Conservation (phyloP, 2,329 filamentous ascomycete species). For the Alternaria brassicae region DNA sequence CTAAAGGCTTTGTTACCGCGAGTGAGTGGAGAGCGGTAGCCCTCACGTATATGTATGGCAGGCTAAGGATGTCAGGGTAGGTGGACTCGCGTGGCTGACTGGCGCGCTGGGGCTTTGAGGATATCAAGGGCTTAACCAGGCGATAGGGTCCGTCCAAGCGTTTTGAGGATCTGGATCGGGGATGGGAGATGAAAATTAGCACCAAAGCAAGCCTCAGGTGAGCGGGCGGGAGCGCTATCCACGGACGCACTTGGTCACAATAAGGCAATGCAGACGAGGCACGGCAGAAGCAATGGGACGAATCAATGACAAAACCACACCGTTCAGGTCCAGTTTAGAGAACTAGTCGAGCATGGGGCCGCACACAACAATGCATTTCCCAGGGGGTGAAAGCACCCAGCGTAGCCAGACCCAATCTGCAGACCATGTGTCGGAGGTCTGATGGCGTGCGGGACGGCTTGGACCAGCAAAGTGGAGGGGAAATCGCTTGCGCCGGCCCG, state of each 20-base stretch:
- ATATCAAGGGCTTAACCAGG: slow-evolving; percentile 49
- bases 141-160: slow-evolving; percentile 53
- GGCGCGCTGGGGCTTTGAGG: slow-evolving; percentile 45
- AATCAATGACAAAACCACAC: slow-evolving; percentile 49
- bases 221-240: slow-evolving; percentile 47
- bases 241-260: slow-evolving; percentile 48
- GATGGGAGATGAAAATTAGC: slow-evolving; percentile 44
- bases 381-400: slow-evolving; percentile 42
- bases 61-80: slow-evolving; percentile 50
- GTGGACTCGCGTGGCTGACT: slow-evolving; percentile 53
- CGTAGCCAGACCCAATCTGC: slow-evolving; percentile 44
- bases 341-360: slow-evolving; percentile 43
- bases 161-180: slow-evolving; percentile 52
- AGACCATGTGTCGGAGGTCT: slow-evolving; percentile 45
- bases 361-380: slow-evolving; percentile 44
- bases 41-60: slow-evolving; percentile 54
- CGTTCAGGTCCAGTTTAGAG: slow-evolving; percentile 44
- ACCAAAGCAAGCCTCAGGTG: slow-evolving; percentile 48
- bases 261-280: slow-evolving; percentile 49
- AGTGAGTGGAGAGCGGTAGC: slow-evolving; percentile 51
- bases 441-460: slow-evolving; percentile 51
- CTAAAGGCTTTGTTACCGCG: slow-evolving; percentile 48
- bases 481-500: slow-evolving; percentile 49
- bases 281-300: slow-evolving; percentile 49
- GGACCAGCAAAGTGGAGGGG: slow-evolving; percentile 47